Conservation (phyloP, 495 filamentous ascomycete genomes). For the Amniculicola lignicola region DNA sequence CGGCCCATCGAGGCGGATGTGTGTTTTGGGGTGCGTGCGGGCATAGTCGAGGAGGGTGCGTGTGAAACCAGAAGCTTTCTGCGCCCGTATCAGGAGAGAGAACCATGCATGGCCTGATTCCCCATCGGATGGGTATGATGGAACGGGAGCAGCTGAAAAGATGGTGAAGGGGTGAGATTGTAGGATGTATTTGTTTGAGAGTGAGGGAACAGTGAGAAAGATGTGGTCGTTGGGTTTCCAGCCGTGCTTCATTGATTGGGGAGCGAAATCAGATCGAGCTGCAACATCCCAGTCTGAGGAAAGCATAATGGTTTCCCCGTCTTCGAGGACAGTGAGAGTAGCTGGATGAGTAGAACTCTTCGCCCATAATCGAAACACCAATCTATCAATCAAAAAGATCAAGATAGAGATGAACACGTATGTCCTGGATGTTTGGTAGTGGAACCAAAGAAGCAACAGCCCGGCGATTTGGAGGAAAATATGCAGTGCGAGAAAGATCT, state of each 20-base stretch:
- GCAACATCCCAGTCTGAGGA: slow-evolving; percentile 39
- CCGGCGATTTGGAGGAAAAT: slow-evolving; percentile 52
- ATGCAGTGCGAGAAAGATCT: slow-evolving; percentile 57
- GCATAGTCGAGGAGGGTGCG: slow-evolving; percentile 52
- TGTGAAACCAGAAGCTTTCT: slow-evolving; percentile 53
- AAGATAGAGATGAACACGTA: slow-evolving; percentile 47
- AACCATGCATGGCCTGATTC: slow-evolving; percentile 43
- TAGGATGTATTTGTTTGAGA: slow-evolving; percentile 47
- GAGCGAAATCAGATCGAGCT: neutral
- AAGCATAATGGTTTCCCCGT: slow-evolving; percentile 51
- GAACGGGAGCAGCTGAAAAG: slow-evolving; percentile 48
- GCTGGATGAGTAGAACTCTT: slow-evolving; percentile 47
- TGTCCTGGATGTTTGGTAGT: slow-evolving; percentile 42
- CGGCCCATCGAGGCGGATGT: slow-evolving; percentile 53
- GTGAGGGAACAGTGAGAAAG: slow-evolving; percentile 54
- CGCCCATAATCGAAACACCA: slow-evolving; percentile 53
- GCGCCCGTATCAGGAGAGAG: slow-evolving; percentile 54
- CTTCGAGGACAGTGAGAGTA: slow-evolving; percentile 49
- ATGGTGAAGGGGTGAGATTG: slow-evolving; percentile 63
- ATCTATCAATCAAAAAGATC: slow-evolving; percentile 58
- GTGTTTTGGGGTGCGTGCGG: slow-evolving; percentile 36
- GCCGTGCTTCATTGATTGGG: slow-evolving; percentile 44
- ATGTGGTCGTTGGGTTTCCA: slow-evolving; percentile 59
- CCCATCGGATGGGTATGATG: neutral
- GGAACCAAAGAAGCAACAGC: slow-evolving; percentile 55